phyloP scores from a whole-genome alignment of 495 filamentous ascomycete genomes.

The Ramalina intermedia region DNA sequence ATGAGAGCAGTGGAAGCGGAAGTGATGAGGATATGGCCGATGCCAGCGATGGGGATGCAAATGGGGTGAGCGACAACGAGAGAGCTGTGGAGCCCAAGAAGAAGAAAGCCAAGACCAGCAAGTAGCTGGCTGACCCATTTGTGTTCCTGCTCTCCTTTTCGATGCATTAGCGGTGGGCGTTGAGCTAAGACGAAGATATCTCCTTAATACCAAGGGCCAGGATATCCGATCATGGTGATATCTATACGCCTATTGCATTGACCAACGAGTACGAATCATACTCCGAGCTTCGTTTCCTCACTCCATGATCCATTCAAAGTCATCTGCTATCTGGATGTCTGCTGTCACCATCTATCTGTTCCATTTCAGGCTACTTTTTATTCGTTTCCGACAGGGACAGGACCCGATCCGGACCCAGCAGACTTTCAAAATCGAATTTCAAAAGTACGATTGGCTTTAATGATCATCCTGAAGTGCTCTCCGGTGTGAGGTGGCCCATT shows the following conservation, averaged over 20 bases:
- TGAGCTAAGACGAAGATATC: neutral
- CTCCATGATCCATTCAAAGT: too few relatives aligned
- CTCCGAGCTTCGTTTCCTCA: neutral
- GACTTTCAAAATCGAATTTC: too few relatives aligned
- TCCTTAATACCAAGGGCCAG: neutral
- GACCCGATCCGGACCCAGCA: too few relatives aligned
- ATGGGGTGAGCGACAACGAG: conserved; percentile 17
- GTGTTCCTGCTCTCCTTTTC: neutral
- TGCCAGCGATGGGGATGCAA: conserved; percentile 31
- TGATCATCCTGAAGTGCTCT: too few relatives aligned
- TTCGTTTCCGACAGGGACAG: too few relatives aligned
- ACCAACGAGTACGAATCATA: neutral
- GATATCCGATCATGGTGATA: neutral
- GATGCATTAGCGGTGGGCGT: neutral
- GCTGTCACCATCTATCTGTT: too few relatives aligned
- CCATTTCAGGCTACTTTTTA: too few relatives aligned
- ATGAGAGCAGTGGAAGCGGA: conserved; percentile 68
- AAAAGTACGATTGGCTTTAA: too few relatives aligned
- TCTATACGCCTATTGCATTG: neutral
- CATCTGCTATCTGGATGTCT: too few relatives aligned
- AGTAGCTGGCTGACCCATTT: conserved; percentile 1
- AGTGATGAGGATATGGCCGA: conserved; percentile 51
- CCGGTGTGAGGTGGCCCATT: too few relatives aligned
- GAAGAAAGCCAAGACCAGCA: conserved; percentile 51
- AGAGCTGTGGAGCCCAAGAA: conserved; percentile 42